Percentiles rank a stretch among this genome's conserved stretches.
Conservation (phyloP, 495 filamentous ascomycete species). For the Lasiosphaeria ovina region DNA sequence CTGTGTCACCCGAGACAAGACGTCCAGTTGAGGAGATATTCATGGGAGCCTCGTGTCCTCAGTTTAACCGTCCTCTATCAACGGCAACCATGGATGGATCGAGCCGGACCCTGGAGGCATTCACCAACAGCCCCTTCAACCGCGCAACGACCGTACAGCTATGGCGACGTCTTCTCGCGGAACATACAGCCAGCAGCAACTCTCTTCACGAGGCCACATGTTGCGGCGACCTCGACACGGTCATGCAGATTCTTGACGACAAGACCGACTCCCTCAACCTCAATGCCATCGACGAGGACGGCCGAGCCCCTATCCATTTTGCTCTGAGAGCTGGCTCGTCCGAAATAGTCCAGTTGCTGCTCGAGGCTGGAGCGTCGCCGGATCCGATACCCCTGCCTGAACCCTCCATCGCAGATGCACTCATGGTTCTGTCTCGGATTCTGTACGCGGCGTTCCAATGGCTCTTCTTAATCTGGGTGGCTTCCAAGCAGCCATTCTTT, state of each 20-base stretch:
- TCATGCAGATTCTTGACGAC: not conserved
- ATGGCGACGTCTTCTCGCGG: not conserved
- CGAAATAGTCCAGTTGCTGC: not conserved
- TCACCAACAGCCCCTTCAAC: not conserved
- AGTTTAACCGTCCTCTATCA: not conserved
- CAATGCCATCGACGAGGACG: not conserved
- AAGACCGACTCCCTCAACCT: not conserved
- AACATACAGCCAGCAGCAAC: not conserved
- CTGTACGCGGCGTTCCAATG: not conserved
- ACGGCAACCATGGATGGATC: not conserved
- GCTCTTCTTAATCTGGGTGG: not conserved
- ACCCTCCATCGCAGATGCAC: not conserved
- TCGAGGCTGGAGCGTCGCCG: not conserved
- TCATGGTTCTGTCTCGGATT: not conserved
- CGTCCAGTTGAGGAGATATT: not conserved
- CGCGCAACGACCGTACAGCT: not conserved
- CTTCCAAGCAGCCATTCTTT: not conserved
- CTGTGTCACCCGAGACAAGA: not conserved
- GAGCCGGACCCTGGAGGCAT: not conserved
- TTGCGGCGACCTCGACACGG: not conserved
- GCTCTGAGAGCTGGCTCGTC: not conserved
- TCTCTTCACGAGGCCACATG: not conserved
- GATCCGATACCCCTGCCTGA: not conserved
- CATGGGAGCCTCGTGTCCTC: not conserved
- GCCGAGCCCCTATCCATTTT: not conserved